phyloP scores from a whole-genome alignment of 805 yeast species.

The Lipomyces kockii region DNA sequence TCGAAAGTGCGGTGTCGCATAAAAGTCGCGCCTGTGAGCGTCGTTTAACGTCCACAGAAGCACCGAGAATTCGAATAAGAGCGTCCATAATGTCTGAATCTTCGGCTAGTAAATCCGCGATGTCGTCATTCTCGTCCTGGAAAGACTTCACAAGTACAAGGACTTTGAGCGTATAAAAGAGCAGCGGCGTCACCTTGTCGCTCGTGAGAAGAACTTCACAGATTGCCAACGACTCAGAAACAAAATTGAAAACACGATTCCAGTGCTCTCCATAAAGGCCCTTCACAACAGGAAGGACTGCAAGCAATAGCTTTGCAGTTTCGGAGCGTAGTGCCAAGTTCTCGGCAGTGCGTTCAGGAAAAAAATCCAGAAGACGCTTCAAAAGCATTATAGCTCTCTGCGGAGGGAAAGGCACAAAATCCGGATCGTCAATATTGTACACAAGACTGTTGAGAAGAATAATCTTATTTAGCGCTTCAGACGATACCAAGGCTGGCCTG shows the following conservation, averaged over 20 bases:
- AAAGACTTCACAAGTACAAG: conserved; percentile 44
- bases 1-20: conserved; percentile 26
- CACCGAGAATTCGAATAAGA: conserved; percentile 10
- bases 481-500: conserved; percentile 49
- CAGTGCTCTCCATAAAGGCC: conserved; percentile 39
- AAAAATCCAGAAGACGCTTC: conserved; percentile 58
- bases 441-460: conserved; percentile 53
- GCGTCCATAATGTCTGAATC: conserved; percentile 13
- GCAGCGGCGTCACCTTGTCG: conserved; percentile 24
- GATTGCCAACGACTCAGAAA: conserved; percentile 8
- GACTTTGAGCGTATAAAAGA: conserved; percentile 53
- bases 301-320: conserved; percentile 42
- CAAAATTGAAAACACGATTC: conserved; percentile 9
- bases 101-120: conserved; percentile 48
- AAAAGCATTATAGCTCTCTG: conserved; percentile 70
- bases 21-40: conserved; percentile 23
- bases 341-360: conserved; percentile 38
- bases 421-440: conserved; percentile 43
- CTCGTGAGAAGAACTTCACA: conserved; percentile 13
- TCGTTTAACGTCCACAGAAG: conserved; percentile 11
- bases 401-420: conserved; percentile 56
- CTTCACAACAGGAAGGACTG: conserved; percentile 35
- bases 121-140: conserved; percentile 37
- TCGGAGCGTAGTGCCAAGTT: conserved; percentile 28
- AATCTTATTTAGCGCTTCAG: conserved; percentile 54